phyloP scores from a whole-genome alignment of 768 basidiomycete species.

The Tubosaeta sp. region DNA sequence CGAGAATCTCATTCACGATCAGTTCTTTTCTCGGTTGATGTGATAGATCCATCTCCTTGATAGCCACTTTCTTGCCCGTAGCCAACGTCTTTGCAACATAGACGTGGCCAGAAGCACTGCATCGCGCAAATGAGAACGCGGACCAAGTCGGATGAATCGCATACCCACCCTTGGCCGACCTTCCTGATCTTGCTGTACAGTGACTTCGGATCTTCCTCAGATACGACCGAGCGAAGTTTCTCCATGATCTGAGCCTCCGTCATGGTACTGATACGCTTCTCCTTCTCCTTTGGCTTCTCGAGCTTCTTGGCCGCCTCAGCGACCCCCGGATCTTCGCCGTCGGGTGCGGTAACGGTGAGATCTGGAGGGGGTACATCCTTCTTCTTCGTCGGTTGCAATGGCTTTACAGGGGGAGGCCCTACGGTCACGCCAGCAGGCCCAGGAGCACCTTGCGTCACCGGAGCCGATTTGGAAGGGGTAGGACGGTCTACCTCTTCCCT shows the following conservation, averaged over 20 bases:
- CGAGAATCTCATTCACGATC: conserved; percentile 96
- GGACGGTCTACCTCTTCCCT: conserved; percentile 34
- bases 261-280: conserved; percentile 91
- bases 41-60: conserved; percentile 97
- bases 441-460: conserved; percentile 41
- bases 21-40: conserved; percentile 96
- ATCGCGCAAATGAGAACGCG: conserved; percentile 8
- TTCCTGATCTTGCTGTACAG: conserved; percentile 98
- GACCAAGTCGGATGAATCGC: conserved; percentile 1
- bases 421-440: conserved; percentile 48
- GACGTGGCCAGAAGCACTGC: conserved; percentile 93
- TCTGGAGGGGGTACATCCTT: conserved; percentile 31
- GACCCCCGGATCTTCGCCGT: conserved; percentile 43
- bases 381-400: conserved; percentile 74
- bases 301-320: conserved; percentile 71
- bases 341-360: conserved; percentile 51
- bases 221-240: conserved; percentile 87
- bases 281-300: conserved; percentile 56
- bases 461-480: conserved; percentile 43
- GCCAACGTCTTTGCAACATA: conserved; percentile 92
- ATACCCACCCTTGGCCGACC: conserved; percentile 91
- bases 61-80: conserved; percentile 86
- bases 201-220: conserved; percentile 78
- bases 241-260: conserved; percentile 98
- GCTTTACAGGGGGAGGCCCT: conserved; percentile 64